Evolutionary conservation across 768 basidiomycete genomes (phyloP).

Genomic region (Holtermanniella nyarrowii): DNA sequence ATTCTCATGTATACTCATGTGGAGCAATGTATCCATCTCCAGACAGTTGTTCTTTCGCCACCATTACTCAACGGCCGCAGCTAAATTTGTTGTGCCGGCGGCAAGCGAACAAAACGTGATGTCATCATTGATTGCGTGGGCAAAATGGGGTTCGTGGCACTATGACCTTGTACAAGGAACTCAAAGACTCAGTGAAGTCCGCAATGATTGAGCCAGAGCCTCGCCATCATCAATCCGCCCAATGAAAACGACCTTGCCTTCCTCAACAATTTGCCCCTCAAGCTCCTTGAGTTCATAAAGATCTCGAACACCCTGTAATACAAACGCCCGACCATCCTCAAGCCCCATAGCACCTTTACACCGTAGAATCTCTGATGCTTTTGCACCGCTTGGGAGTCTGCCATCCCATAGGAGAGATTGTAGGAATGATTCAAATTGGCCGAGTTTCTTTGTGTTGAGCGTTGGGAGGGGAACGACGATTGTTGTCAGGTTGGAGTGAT

Average conservation of each 20-base stretch:
- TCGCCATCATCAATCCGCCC: slow-evolving; percentile 51
- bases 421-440: slow-evolving; percentile 66
- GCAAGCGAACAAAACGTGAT: no score
- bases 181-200: no score
- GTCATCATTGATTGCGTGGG: no score
- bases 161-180: no score
- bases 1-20: no score
- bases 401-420: slow-evolving; percentile 74
- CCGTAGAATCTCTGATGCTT: slow-evolving; percentile 56
- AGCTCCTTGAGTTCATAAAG: slow-evolving; percentile 64
- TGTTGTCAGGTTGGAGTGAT: slow-evolving; percentile 47
- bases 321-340: slow-evolving; percentile 50
- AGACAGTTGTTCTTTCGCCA: no score
- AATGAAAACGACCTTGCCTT: slow-evolving; percentile 77
- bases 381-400: slow-evolving; percentile 42
- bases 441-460: slow-evolving; percentile 47
- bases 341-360: slow-evolving; percentile 69
- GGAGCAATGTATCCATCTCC: no score
- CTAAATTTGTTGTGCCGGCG: no score
- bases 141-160: no score
- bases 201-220: no score
- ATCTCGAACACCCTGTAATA: slow-evolving; percentile 83
- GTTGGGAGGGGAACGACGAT: slow-evolving; percentile 60
- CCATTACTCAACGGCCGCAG: no score
- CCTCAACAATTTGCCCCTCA: slow-evolving; percentile 6